Conservation (phyloP, 352 stramenopile species). For the Phytopythium sindhum region DNA sequence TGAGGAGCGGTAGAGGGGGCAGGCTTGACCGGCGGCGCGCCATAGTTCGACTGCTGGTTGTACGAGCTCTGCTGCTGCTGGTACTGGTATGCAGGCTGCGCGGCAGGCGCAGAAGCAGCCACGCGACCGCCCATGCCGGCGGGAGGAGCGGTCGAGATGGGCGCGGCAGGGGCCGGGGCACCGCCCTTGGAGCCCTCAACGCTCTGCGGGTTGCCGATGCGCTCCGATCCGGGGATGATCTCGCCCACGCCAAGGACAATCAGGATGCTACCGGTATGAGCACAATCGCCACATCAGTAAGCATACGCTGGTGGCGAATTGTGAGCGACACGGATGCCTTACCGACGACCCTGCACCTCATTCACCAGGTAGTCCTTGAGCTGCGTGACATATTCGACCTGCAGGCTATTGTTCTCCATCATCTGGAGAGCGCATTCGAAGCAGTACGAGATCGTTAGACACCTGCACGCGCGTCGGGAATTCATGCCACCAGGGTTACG, state of each 20-base stretch:
- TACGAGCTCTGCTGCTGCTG: conserved; percentile 30
- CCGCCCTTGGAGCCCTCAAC: conserved; percentile 67
- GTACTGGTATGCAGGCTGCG: conserved; percentile 35
- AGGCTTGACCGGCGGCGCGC: conserved; percentile 18
- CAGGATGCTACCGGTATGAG: conserved; percentile 44
- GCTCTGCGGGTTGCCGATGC: conserved; percentile 71
- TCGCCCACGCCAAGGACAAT: conserved; percentile 83
- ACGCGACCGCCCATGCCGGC: conserved; percentile 2
- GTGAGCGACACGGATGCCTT: not conserved
- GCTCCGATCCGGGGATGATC: conserved; percentile 68
- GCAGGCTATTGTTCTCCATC: conserved; percentile 79
- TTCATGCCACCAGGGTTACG: conserved; percentile 4
- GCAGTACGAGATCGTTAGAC: no score
- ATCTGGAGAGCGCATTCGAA: no score
- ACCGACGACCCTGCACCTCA: conserved; percentile 76
- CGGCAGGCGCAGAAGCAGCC: conserved; percentile 14
- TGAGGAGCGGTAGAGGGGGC: conserved; percentile 16
- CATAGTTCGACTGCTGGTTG: conserved; percentile 27
- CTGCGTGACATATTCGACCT: conserved; percentile 83
- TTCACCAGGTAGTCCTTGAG: conserved; percentile 85
- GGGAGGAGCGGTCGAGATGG: conserved; percentile 14
- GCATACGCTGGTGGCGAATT: not conserved
- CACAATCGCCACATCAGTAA: not conserved
- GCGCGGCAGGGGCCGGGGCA: conserved; percentile 14
- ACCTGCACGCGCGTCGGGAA: not conserved